phyloP scores from a whole-genome alignment of 164 flowering plant species.

The Annona cherimola region DNA sequence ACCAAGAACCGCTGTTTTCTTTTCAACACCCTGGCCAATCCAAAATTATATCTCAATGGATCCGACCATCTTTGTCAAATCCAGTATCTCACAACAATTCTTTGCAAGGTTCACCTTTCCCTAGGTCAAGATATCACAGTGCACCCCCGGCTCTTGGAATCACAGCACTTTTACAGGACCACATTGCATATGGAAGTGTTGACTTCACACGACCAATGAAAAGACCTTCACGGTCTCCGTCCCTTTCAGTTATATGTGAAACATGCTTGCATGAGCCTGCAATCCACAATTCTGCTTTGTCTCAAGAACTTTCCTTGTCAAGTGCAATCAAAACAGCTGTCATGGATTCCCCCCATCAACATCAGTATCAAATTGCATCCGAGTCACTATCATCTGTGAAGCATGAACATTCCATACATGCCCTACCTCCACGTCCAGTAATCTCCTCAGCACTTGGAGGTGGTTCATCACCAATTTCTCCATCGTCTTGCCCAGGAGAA shows the following conservation, averaged over 20 bases:
- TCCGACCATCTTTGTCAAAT: slow-evolving; percentile 36
- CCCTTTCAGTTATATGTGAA: slow-evolving; percentile 4
- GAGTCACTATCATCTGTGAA: neutral
- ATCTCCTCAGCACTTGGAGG: slow-evolving; percentile 1
- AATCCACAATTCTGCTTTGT: slow-evolving; percentile 16
- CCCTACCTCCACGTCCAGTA: slow-evolving; percentile 19
- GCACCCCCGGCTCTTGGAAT: slow-evolving; percentile 74
- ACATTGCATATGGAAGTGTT: slow-evolving; percentile 17
- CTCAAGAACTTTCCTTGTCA: slow-evolving; percentile 30
- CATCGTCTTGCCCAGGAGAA: slow-evolving; percentile 7
- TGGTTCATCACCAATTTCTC: slow-evolving; percentile 8
- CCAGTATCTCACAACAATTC: slow-evolving; percentile 44
- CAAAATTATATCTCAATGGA: slow-evolving; percentile 50
- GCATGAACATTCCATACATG: slow-evolving; percentile 9
- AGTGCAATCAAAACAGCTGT: neutral
- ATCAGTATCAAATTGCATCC: neutral
- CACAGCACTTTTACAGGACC: slow-evolving; percentile 60
- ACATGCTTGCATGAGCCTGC: slow-evolving; percentile 13
- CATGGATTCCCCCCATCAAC: slow-evolving; percentile 4
- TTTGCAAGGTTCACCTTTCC: slow-evolving; percentile 52
- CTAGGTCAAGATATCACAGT: slow-evolving; percentile 59
- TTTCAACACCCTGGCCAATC: slow-evolving; percentile 29
- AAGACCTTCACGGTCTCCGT: slow-evolving; percentile 1
- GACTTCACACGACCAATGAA: slow-evolving; percentile 15
- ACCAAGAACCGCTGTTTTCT: slow-evolving; percentile 15